Base-by-base conservation (phyloP, 1,284 basidiomycete genomes). In the Ganoderma lucidum region DNA sequence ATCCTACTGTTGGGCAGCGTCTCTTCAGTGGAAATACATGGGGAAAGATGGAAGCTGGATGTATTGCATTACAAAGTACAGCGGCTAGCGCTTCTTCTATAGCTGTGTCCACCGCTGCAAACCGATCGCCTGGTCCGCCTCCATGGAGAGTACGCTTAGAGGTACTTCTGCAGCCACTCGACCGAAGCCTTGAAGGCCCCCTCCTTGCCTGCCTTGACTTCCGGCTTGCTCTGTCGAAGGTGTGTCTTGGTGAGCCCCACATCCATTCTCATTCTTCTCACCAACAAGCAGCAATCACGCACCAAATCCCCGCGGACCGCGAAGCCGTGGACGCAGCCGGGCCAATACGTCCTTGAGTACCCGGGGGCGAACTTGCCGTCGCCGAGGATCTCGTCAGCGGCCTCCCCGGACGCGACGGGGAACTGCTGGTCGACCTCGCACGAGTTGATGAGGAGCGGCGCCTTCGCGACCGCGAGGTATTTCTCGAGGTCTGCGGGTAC, bases 251-350 rank as follows among this genome's bases (percentile, higher is more conserved):
- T 64, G 28, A 59, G 30, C 70, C 17, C 70, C 67, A 8, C 15
- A n/a, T 28, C 65, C n/a, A 68, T 6, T 12, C 3, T 45, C n/a
- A n/a, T n/a, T n/a, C n/a, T n/a, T n/a, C 14, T 41, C 41, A 10
- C 39, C 4, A 19, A 58, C 8, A n/a, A 23, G 44, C 17, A 19
- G 6, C 2, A 28, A n/a, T 12, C 14, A 71, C 76, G 41, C 51
- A 79, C 79, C 66, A 81, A 70, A 63, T 82, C 80, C 14, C 80
- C 80, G 51, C 80, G 77, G 17, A 85, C 81, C 4, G 86, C 82
- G 73, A 90, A 90, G 0, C 89, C 89, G 72, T 90, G 89, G 0
- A 70, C 75, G 55, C 83, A 85, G 0, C 84, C 84, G 0, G 75
- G 74, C 76, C 81, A 86, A 77, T 86, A 80, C 59, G 79, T 78